A percentile compares a stretch with the other conserved stretches of the same genome.
Conservation (phyloP, 352 stramenopile species). For the Phytophthora citrophthora region DNA sequence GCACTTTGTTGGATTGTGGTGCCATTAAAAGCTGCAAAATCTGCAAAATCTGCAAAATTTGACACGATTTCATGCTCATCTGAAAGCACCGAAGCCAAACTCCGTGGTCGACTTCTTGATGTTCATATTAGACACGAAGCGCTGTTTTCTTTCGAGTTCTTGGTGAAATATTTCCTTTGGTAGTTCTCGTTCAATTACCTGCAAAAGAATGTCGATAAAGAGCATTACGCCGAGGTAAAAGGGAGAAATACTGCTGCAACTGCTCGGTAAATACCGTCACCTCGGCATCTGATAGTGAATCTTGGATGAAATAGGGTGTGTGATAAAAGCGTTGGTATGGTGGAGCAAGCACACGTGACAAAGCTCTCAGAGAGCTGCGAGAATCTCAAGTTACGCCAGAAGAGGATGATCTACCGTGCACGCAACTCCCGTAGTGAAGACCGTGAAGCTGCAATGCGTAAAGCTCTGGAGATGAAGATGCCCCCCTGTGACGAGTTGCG, state of each 20-base stretch:
- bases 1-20: no score
- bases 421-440: slow-evolving; percentile 81
- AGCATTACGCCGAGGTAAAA: slow-evolving; percentile 36
- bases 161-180: no score
- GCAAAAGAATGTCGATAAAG: slow-evolving; percentile 61
- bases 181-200: no score
- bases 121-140: slow-evolving; percentile 33
- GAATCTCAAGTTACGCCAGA: slow-evolving; percentile 84
- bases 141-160: background rate
- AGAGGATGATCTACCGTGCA: slow-evolving; percentile 88
- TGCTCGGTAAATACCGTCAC: slow-evolving; percentile 5
- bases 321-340: slow-evolving; percentile 52
- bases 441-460: slow-evolving; percentile 76
- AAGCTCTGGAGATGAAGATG: slow-evolving; percentile 86
- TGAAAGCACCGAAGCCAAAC: background rate
- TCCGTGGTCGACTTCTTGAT: no score
- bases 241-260: slow-evolving; percentile 45
- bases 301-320: slow-evolving; percentile 34
- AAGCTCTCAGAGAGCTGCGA: slow-evolving; percentile 80
- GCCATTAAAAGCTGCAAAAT: no score
- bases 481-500: slow-evolving; percentile 84
- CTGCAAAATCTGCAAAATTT: background rate
- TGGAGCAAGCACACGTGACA: slow-evolving; percentile 82
- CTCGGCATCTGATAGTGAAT: slow-evolving; percentile 27
- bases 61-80: no score